Evolutionary conservation across 371 early-diverging fungal genomes (phyloP), one percentile per base, ranked within the genome.

Genomic region (Zychaea mexicana): DNA sequence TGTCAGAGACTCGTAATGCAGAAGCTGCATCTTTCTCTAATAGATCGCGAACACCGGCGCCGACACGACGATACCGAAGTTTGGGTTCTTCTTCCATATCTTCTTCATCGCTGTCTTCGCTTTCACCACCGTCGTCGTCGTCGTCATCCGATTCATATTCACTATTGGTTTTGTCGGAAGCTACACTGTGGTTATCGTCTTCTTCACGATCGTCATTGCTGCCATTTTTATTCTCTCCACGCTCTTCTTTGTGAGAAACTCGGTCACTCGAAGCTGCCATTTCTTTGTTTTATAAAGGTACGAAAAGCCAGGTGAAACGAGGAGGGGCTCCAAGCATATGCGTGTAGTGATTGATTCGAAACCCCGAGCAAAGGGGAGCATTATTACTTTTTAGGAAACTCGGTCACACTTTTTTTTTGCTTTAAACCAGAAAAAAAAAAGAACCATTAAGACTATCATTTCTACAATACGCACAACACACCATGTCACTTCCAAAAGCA

Each of bases 21-120:
- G 91, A 90, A 9, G 94, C 94, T 19, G 92, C 87, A 69, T 97
- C 98, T 72, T 89, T 91, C 64, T 89, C 87, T n/a, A 97, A 78
- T 42, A 93, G 68, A 8, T 91, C 93, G 22, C 83, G 77, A 10
- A 93, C 77, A 21, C 88, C 87, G 2, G 89, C 88, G 17, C 88
- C 90, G 33, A 96, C 85, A 54, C 95, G 85, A 61, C 92, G 87
- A 72, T 96, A 97, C 59, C 94, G 90, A 46, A 97, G 82, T 64
- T 90, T 90, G 3, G 97, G 97, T 66, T 96, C 96, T 55, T 92
- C 93, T 30, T 88, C 86, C 15, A 86, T 81, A 26, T 88, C 87
- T n/a, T 83, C 78, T 22, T 82, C 83, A 31, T 84, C 86, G 9
- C 74, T 77, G 1, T 82, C 84, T 0, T 82, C 80, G 5, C 66